phyloP scores from a whole-genome alignment of 768 basidiomycete genomes.

The Pisolithus tinctorius region DNA sequence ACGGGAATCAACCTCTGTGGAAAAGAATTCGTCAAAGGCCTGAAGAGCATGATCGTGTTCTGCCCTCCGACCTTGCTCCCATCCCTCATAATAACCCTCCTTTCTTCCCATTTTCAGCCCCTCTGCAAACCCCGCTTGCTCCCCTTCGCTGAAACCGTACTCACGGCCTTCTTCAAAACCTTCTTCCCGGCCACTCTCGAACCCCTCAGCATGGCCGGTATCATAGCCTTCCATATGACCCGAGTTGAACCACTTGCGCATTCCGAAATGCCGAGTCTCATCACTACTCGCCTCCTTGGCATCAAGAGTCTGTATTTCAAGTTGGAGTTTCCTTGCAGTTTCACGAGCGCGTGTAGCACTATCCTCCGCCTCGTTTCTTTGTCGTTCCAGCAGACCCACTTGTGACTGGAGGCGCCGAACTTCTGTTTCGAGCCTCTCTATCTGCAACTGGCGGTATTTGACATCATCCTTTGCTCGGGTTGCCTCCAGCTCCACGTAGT shows the following conservation, averaged over 20 bases:
- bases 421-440: slow-evolving; percentile 42
- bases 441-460: slow-evolving; percentile 39
- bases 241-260: slow-evolving; percentile 39
- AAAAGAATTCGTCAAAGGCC: slow-evolving; percentile 53
- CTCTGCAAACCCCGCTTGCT: slow-evolving; percentile 27
- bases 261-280: slow-evolving; percentile 34
- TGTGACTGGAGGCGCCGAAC: slow-evolving; percentile 28
- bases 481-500: slow-evolving; percentile 32
- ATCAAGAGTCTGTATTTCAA: slow-evolving; percentile 38
- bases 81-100: slow-evolving; percentile 30
- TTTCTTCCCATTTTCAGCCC: slow-evolving; percentile 26
- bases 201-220: slow-evolving; percentile 41
- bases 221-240: slow-evolving; percentile 40
- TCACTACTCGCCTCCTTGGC: slow-evolving; percentile 36
- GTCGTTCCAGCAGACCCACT: slow-evolving; percentile 29
- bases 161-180: slow-evolving; percentile 37
- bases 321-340: slow-evolving; percentile 36
- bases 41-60: slow-evolving; percentile 49
- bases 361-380: slow-evolving; percentile 37
- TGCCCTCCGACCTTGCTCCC: slow-evolving; percentile 35
- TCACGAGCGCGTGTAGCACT: slow-evolving; percentile 38
- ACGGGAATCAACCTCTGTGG: slow-evolving; percentile 33
- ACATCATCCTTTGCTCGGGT: slow-evolving; percentile 40
- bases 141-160: slow-evolving; percentile 32
- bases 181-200: slow-evolving; percentile 36